Evolutionary conservation across 2,329 filamentous ascomycete genomes (phyloP), one percentile per base, ranked within the genome.

Genomic region (Pyricularia sp.): DNA sequence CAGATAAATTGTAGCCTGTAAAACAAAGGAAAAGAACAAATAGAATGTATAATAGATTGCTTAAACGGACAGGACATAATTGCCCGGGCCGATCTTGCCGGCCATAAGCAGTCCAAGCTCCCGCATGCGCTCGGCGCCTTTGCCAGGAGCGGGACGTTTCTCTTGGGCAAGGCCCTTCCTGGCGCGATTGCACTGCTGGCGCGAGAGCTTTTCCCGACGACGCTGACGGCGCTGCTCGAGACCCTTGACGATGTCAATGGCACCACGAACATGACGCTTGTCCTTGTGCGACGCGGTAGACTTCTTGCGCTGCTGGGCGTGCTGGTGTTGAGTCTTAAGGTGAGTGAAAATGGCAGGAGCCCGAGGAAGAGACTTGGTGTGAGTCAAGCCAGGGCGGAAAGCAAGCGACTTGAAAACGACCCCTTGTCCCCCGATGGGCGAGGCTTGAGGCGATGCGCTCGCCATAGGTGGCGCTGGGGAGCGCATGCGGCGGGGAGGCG

Each of bases 181-280:
- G 69, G 90, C 90, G 74, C 93, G 92, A 77, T 93, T 90, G 81
- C 92, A 96, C 76, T 94, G 91, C 78, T 97, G 95, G 75, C 94
- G 90, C 77, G 92, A 90, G 75, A 93, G 91, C 79, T 97, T 97
- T 79, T 98, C 94, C 81, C 91, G 93, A 73, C 95, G 91, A 72
- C 95, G 90, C 81, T 95, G 92, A 30, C 94, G 90, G 82, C 97
- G 98, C 79, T 92, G 90, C 81, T 99, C 95, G 1, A 99, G 86
- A 10, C 95, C 95, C 78, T 97, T 97, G 79, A 97, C 92, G 71
- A 97, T 99, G 79, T 98, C 95, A 73, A 99, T 96, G 50, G 95
- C 94, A n/a, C 93, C 93, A 71, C 95, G 91, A 11, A 92, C 86
- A 72, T 95, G 93, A 61, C 88, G 81, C 67, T 90, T 85, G 69